Conservation (phyloP, 2,329 filamentous ascomycete species). For the Ceratocystis lukuohia region DNA sequence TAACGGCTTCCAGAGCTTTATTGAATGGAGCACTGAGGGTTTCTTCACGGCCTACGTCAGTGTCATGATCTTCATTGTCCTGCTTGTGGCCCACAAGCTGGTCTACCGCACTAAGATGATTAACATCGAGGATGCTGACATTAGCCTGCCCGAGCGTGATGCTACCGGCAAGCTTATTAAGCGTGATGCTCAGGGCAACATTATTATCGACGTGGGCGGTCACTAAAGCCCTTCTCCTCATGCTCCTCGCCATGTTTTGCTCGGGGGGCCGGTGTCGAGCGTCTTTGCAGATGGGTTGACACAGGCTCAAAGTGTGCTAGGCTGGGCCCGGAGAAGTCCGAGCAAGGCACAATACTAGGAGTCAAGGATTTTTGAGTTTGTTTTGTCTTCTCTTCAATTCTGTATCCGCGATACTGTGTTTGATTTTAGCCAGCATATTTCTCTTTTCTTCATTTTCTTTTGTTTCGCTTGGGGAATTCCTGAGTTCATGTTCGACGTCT, state of each 20-base stretch:
- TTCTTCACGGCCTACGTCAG: slow-evolving; percentile 56
- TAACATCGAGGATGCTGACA: slow-evolving; percentile 28
- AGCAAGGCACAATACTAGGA: not conserved
- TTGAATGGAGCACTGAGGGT: slow-evolving; percentile 43
- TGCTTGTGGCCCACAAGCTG: slow-evolving; percentile 49
- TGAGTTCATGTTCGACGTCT: not conserved
- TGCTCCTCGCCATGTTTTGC: not conserved
- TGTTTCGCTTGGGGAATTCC: not conserved
- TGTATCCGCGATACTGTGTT: slow-evolving; percentile 7
- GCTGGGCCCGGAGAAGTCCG: not conserved
- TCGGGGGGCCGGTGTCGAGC: not conserved
- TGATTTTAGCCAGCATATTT: slow-evolving; percentile 5
- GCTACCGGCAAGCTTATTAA: slow-evolving; percentile 1
- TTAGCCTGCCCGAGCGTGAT: slow-evolving; percentile 20
- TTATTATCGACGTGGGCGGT: not conserved
- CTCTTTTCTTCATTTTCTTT: not conserved
- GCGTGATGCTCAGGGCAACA: not conserved
- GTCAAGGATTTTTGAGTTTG: not conserved
- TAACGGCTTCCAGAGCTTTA: slow-evolving; percentile 56
- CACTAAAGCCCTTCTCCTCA: not conserved
- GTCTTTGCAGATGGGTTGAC: not conserved
- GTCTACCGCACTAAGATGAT: slow-evolving; percentile 30
- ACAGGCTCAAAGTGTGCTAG: not conserved
- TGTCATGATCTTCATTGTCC: slow-evolving; percentile 46
- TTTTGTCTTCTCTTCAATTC: not conserved